Conservation (phyloP, 1,284 basidiomycete species). For the Sporisorium scitamineum region DNA sequence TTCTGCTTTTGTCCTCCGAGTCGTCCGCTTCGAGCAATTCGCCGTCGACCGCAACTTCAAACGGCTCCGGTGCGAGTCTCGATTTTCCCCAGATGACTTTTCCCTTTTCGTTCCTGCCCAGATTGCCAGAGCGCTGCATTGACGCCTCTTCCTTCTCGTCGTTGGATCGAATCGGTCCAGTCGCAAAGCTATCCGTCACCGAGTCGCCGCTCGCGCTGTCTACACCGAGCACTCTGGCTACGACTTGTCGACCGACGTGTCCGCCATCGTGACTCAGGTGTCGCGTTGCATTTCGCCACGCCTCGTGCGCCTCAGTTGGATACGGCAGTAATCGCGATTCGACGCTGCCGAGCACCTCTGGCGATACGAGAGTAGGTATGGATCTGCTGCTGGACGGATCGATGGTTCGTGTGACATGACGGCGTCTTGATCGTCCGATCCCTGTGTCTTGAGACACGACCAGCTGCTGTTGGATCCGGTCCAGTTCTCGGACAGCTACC, state of each 20-base stretch:
- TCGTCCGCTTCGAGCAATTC: not conserved
- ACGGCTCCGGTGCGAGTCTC: not conserved
- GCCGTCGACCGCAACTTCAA: slow-evolving; percentile 9
- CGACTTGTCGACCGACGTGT: slow-evolving; percentile 12
- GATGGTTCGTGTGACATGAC: slow-evolving; percentile 8
- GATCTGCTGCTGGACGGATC: not conserved
- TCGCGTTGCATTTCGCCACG: slow-evolving; percentile 24
- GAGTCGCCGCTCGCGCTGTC: slow-evolving; percentile 20
- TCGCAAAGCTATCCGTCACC: slow-evolving; percentile 21
- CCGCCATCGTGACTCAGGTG: slow-evolving; percentile 17
- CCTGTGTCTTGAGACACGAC: slow-evolving; percentile 5
- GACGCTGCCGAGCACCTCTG: slow-evolving; percentile 25
- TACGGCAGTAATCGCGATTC: slow-evolving; percentile 28
- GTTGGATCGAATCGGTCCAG: slow-evolving; percentile 12
- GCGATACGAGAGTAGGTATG: slow-evolving; percentile 8
- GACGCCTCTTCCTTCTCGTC: not conserved
- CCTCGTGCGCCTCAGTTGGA: slow-evolving; percentile 2
- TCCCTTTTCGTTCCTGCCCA: slow-evolving; percentile 20
- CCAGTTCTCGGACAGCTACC: slow-evolving; percentile 18
- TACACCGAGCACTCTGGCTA: slow-evolving; percentile 33
- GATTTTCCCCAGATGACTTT: slow-evolving; percentile 44
- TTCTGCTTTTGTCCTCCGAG: not conserved
- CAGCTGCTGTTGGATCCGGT: slow-evolving; percentile 20
- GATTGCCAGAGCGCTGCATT: not conserved
- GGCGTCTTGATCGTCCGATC: slow-evolving; percentile 8